phyloP scores from a whole-genome alignment of 2,329 filamentous ascomycete genomes.

The Paraconiothyrium sp. region DNA sequence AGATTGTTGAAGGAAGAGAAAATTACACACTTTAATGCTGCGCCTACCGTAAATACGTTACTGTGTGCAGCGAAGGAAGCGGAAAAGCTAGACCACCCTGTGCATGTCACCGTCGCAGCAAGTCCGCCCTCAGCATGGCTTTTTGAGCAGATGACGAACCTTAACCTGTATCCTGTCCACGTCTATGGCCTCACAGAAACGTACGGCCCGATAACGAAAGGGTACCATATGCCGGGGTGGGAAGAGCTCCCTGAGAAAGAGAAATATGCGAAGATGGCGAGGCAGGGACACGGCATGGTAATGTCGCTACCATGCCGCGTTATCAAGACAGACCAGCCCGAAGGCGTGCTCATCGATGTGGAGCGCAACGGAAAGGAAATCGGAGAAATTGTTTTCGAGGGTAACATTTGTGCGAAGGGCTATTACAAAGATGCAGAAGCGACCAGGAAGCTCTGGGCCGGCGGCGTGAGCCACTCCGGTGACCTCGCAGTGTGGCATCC shows the following conservation, averaged over 20 bases:
- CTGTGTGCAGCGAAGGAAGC: slow-evolving; percentile 85
- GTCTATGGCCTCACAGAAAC: slow-evolving; percentile 91
- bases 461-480: slow-evolving; percentile 86
- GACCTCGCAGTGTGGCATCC: slow-evolving; percentile 94
- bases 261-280: slow-evolving; percentile 88
- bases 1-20: slow-evolving; percentile 82
- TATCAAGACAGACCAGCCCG: slow-evolving; percentile 78
- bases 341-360: slow-evolving; percentile 73
- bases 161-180: slow-evolving; percentile 91
- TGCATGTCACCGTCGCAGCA: slow-evolving; percentile 91
- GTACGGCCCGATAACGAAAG: slow-evolving; percentile 94
- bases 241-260: slow-evolving; percentile 76
- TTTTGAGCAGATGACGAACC: slow-evolving; percentile 87
- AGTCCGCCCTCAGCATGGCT: slow-evolving; percentile 89
- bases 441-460: slow-evolving; percentile 85
- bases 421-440: slow-evolving; percentile 93
- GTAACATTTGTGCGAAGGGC: slow-evolving; percentile 90
- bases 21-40: slow-evolving; percentile 95
- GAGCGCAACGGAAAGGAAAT: slow-evolving; percentile 76
- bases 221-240: slow-evolving; percentile 88
- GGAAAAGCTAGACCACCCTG: slow-evolving; percentile 71
- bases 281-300: slow-evolving; percentile 92
- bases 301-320: slow-evolving; percentile 82
- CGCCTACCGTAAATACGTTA: slow-evolving; percentile 94
- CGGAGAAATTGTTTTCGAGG: slow-evolving; percentile 84